These are phyloP conservation scores for Phytophthora citrophthora DNA, from an alignment of 352 stramenopile species.

Conservation along the genomic window DNA sequence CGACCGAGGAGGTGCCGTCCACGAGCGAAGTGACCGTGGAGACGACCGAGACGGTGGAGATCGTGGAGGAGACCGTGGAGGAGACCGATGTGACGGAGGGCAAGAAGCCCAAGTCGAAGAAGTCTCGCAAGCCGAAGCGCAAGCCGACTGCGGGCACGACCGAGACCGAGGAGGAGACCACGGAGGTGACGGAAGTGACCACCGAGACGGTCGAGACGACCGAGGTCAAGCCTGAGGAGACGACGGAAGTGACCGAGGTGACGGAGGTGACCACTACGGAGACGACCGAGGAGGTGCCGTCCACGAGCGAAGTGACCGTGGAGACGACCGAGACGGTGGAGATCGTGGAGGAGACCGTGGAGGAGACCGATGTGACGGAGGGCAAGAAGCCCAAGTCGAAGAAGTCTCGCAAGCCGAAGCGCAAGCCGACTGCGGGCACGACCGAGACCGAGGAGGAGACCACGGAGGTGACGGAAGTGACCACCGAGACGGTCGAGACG, in stretches of 20 bases:
- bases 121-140: background rate
- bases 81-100: background rate
- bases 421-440: background rate
- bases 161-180: background rate
- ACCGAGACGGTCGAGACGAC: slow-evolving; percentile 6
- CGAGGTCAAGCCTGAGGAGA: background rate
- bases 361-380: slow-evolving; percentile 8
- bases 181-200: background rate
- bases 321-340: slow-evolving; percentile 1
- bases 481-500: background rate
- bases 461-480: slow-evolving; percentile 9
- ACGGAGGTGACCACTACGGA: slow-evolving; percentile 5
- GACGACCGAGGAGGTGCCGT: background rate
- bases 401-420: background rate
- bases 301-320: background rate
- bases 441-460: background rate
- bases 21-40: background rate
- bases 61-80: background rate
- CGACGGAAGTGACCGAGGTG: slow-evolving; percentile 4
- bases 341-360: slow-evolving; percentile 6
- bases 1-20: background rate
- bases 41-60: background rate
- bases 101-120: slow-evolving; percentile 1
- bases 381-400: slow-evolving; percentile 4
- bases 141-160: background rate